Base-by-base conservation (phyloP, 164 flowering plant species). In the Kalanchoe fedtschenkoi region DNA sequence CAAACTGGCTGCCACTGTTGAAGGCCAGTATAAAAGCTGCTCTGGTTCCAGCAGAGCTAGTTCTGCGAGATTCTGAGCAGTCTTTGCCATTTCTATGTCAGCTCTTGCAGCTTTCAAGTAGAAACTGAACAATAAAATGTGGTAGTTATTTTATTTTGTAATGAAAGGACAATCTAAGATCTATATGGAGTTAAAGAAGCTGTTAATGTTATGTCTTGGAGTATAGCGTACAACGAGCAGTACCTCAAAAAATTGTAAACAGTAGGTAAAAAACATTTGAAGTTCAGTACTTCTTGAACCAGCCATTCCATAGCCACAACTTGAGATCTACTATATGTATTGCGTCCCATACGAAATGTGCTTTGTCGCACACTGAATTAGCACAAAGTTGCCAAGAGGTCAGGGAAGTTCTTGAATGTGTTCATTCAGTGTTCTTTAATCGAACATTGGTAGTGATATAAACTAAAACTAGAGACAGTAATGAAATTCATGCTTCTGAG, bases 301-400 rank as follows among this genome's bases (percentile, higher is more conserved):
- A 90, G 67, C 99, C 99, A 93, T 75, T 93, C 99, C 99, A 93
- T 93, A 43, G 92, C 99, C 61, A 93, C 91, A 46, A 90, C 96
- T 79, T 93, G 96, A 63, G 74, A 53, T 67, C 91, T 80, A 69
- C 77, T 72, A 61, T 81, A 87, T 29, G 42, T 63, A 62, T 72
- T 82, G 69, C 66, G 63, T 28, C 77, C 91, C 19, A 93, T 77
- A 22, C 63, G 38, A 74, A 90, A 81, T 2, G 71, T 69, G 68
- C 37, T 81, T 67, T 79, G 80, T 51, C 79, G 71, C 46, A 87
- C 76, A 30, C 97, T 90, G 78, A 71, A 55, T 35, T 57, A 0
- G 17, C 42, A n/a, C n/a, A 62, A 16, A 19, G n/a, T 39, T 61
- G 29, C 46, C 46, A 37, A 8, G 24, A 60, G 21, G 26, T 58